Percentiles rank a stretch among this genome's conserved stretches.
Conservation (phyloP, 129 eudicot genomes). For the Rutidosis leptorrhynchoides region DNA sequence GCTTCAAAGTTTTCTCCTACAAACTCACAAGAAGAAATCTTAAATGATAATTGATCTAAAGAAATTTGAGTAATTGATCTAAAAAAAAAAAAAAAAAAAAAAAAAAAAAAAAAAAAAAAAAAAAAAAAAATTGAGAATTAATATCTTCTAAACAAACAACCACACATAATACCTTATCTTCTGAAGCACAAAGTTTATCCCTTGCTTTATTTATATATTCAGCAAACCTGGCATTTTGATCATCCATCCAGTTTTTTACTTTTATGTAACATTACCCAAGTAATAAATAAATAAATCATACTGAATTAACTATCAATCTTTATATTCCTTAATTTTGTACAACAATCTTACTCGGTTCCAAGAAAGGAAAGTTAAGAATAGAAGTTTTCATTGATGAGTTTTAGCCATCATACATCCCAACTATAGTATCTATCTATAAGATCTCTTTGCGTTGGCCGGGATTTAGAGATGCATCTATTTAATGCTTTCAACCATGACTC, state of each 20-base stretch:
- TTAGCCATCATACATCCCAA: too few relatives aligned
- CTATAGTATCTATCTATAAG: too few relatives aligned
- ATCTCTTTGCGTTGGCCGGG: too few relatives aligned
- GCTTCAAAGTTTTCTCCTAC: slow-evolving; percentile 62
- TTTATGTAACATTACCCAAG: slow-evolving; percentile 36
- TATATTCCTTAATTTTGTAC: not conserved
- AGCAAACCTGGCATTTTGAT: slow-evolving; percentile 43
- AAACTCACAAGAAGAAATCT: slow-evolving; percentile 8
- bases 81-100: too few relatives aligned
- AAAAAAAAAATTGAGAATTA: not conserved
- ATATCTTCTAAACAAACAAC: not conserved
- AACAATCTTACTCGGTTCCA: slow-evolving; percentile 57
- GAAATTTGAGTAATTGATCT: too few relatives aligned
- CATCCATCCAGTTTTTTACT: slow-evolving; percentile 70
- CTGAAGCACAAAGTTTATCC: slow-evolving; percentile 48
- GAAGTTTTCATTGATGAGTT: too few relatives aligned
- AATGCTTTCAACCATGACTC: too few relatives aligned
- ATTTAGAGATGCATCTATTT: too few relatives aligned
- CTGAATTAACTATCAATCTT: slow-evolving; percentile 3
- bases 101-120: too few relatives aligned
- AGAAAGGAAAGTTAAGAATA: too few relatives aligned
- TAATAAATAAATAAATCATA: not conserved
- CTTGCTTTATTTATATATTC: slow-evolving; percentile 55
- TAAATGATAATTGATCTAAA: slow-evolving; percentile 20
- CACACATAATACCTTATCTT: slow-evolving; percentile 44